Conservation (phyloP, 2,329 filamentous ascomycete species). For the Colletotrichum tropicicola region DNA sequence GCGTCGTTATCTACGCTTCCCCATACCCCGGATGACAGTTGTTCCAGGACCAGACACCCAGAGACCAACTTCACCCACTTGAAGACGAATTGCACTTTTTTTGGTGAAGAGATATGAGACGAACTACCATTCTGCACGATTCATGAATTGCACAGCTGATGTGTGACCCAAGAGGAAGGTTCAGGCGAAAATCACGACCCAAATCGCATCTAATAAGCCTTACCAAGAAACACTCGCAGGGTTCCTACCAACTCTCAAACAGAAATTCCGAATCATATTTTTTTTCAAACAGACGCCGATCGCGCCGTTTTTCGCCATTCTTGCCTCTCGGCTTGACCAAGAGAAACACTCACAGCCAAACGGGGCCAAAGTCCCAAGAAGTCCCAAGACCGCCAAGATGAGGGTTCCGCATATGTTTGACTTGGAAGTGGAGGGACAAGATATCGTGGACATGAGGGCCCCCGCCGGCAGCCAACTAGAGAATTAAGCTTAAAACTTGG, state of each 20-base stretch:
- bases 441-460: not conserved
- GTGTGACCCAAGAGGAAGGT: not conserved
- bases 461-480: constrained; percentile 16
- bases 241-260: not conserved
- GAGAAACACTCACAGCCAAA: not conserved
- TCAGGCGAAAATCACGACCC: not conserved
- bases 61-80: too few species aligned
- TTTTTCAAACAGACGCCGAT: not conserved
- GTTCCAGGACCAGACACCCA: not conserved
- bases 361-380: not conserved
- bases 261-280: not conserved
- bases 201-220: not conserved
- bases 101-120: too few species aligned
- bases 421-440: constrained; percentile 24
- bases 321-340: not conserved
- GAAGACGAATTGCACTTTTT: too few species aligned
- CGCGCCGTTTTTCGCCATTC: not conserved
- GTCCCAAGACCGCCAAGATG: constrained; percentile 11
- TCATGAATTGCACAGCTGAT: not conserved
- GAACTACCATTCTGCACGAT: not conserved
- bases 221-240: not conserved
- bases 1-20: not conserved
- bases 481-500: constrained; percentile 31
- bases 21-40: not conserved
- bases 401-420: constrained; percentile 12